phyloP scores from a whole-genome alignment of 129 eudicot species.

The Lactuca sativa region DNA sequence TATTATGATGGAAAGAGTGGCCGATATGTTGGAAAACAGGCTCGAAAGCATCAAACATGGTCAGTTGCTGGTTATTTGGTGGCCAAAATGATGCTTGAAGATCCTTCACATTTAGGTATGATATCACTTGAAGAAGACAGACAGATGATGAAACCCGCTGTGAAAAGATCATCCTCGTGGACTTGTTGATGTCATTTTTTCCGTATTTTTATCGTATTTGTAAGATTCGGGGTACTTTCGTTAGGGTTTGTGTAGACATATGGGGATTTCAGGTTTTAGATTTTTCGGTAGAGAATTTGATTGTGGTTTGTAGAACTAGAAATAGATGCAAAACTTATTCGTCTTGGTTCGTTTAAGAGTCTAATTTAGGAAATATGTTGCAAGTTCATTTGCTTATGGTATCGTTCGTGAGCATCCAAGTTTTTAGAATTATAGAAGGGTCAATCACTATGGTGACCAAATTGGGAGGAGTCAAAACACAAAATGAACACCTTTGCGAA shows the following conservation, averaged over 20 bases:
- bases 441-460: neutral
- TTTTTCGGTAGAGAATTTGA: slow-evolving; percentile 11
- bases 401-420: neutral
- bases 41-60: slow-evolving; percentile 86
- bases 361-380: slow-evolving; percentile 5
- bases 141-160: slow-evolving; percentile 68
- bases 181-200: slow-evolving; percentile 28
- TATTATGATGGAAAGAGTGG: slow-evolving; percentile 90
- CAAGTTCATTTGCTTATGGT: neutral
- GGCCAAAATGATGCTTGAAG: slow-evolving; percentile 90
- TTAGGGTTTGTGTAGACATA: slow-evolving; percentile 14
- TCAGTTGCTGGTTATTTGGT: slow-evolving; percentile 89
- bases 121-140: slow-evolving; percentile 85
- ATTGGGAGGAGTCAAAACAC: neutral
- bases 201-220: neutral
- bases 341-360: slow-evolving; percentile 7
- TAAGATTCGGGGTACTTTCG: slow-evolving; percentile 1
- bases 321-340: slow-evolving; percentile 23
- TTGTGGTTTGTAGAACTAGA: slow-evolving; percentile 33
- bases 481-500: neutral
- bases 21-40: slow-evolving; percentile 78
- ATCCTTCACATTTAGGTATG: slow-evolving; percentile 95
- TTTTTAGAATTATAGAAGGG: neutral
- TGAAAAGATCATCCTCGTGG: slow-evolving; percentile 80
- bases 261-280: neutral